Evolutionary conservation across 108 stramenopile species (phyloP).

Genomic region (Skeletonema marinoi): DNA sequence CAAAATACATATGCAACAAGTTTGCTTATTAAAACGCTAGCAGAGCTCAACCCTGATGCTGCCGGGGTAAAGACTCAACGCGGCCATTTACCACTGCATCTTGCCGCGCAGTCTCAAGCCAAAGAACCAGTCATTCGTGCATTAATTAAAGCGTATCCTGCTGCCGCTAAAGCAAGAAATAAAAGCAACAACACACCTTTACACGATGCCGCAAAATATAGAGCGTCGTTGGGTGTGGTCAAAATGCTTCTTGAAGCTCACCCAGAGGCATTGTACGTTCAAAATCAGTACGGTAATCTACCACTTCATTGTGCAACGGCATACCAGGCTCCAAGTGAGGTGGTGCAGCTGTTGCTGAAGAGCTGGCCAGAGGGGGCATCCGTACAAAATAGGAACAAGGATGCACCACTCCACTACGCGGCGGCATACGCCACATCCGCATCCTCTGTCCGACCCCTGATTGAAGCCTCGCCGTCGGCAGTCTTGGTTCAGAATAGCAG

Average conservation of each 20-base stretch:
- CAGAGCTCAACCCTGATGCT: slow-evolving; percentile 56
- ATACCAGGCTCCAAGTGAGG: slow-evolving; percentile 49
- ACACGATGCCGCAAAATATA: slow-evolving; percentile 67
- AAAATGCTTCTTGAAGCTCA: slow-evolving; percentile 49
- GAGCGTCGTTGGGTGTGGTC: slow-evolving; percentile 48
- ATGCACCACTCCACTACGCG: slow-evolving; percentile 49
- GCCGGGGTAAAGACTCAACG: slow-evolving; percentile 44
- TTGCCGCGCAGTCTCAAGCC: slow-evolving; percentile 58
- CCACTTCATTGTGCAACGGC: slow-evolving; percentile 53
- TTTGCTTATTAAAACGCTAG: slow-evolving; percentile 52
- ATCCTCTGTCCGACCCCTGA: slow-evolving; percentile 32
- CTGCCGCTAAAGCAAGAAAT: slow-evolving; percentile 50
- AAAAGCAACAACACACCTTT: slow-evolving; percentile 62
- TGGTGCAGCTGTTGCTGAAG: slow-evolving; percentile 38
- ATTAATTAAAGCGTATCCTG: slow-evolving; percentile 56
- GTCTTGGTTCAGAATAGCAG: slow-evolving; percentile 48
- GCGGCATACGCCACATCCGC: slow-evolving; percentile 46
- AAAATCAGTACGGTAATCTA: slow-evolving; percentile 58
- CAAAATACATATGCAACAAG: slow-evolving; percentile 55
- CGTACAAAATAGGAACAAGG: slow-evolving; percentile 52
- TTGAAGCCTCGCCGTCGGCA: slow-evolving; percentile 50
- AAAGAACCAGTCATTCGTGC: slow-evolving; percentile 56
- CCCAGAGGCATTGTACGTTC: slow-evolving; percentile 47
- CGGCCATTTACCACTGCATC: slow-evolving; percentile 62
- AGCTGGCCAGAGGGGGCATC: slow-evolving; percentile 50